Conservation (phyloP, 139 green algal genomes). For the Chlamydomonas sp. region DNA sequence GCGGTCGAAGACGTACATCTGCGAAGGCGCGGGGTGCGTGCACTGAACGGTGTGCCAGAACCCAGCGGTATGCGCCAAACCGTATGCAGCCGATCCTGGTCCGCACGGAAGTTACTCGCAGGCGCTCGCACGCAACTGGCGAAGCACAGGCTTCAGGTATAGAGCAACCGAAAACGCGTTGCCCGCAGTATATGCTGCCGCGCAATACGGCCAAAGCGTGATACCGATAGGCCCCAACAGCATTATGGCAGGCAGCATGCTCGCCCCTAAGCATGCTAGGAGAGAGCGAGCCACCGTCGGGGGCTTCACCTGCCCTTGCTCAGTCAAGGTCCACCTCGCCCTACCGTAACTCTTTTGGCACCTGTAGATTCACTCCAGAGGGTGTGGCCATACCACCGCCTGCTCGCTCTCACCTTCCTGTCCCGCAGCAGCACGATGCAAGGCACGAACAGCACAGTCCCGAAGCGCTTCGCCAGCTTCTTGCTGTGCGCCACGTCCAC, state of each 20-base stretch:
- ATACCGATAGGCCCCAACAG: too few relatives aligned
- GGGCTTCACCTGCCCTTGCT: too few relatives aligned
- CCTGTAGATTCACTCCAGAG: not conserved
- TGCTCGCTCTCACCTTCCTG: slow-evolving; percentile 7
- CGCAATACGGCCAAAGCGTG: too few relatives aligned
- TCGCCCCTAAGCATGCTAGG: too few relatives aligned
- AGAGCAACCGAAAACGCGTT: too few relatives aligned
- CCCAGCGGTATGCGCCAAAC: not conserved
- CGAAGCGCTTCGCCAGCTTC: slow-evolving; percentile 21
- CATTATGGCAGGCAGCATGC: too few relatives aligned
- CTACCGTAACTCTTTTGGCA: not conserved
- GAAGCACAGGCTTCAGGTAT: too few relatives aligned
- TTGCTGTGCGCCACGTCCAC: slow-evolving; percentile 34
- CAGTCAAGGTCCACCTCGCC: not conserved
- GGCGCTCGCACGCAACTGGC: too few relatives aligned
- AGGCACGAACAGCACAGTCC: not conserved
- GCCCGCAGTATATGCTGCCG: too few relatives aligned
- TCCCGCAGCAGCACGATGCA: slow-evolving; percentile 40
- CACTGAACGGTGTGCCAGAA: not conserved
- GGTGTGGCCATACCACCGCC: not conserved
- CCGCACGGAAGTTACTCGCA: too few relatives aligned
- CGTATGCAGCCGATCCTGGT: too few relatives aligned
- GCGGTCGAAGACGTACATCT: slow-evolving; percentile 32
- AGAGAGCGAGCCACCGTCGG: too few relatives aligned
- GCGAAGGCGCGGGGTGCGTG: not conserved